Conservation (phyloP, 2,329 filamentous ascomycete species). For the Juglanconis oblonga region DNA sequence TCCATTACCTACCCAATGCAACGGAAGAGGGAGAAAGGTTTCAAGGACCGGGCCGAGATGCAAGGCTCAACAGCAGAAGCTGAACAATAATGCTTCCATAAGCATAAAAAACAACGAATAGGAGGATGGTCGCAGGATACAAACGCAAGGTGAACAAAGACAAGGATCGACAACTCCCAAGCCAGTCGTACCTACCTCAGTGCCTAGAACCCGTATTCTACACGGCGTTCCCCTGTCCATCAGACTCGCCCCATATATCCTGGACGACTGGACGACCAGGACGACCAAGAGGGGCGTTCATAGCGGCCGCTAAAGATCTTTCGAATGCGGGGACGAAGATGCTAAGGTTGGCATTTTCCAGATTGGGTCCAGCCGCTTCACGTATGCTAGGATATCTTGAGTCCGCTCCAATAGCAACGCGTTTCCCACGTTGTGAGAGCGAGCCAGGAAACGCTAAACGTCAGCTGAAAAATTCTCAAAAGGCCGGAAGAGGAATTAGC, state of each 20-base stretch:
- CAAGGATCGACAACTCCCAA: neutral
- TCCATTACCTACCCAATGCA: neutral
- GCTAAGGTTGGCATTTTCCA: too few relatives aligned
- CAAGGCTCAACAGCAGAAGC: neutral
- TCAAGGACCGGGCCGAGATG: conserved; percentile 1
- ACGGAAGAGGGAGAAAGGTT: neutral
- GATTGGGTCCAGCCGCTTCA: neutral
- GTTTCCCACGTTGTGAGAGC: neutral
- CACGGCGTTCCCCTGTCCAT: neutral
- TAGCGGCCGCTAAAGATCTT: neutral
- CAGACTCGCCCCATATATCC: neutral
- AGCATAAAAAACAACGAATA: neutral
- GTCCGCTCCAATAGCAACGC: neutral
- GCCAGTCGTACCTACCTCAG: neutral
- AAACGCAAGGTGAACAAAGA: neutral
- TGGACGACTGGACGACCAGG: neutral
- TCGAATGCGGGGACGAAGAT: neutral
- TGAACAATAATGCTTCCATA: neutral
- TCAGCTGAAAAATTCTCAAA: conserved; percentile 13
- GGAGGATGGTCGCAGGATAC: neutral
- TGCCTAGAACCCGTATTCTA: neutral
- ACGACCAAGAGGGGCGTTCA: neutral
- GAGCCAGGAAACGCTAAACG: neutral
- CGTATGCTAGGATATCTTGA: neutral
- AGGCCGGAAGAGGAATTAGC: neutral